Evolutionary conservation across 2,329 filamentous ascomycete species (phyloP).

Genomic region (Aspergillus phoenicis): DNA sequence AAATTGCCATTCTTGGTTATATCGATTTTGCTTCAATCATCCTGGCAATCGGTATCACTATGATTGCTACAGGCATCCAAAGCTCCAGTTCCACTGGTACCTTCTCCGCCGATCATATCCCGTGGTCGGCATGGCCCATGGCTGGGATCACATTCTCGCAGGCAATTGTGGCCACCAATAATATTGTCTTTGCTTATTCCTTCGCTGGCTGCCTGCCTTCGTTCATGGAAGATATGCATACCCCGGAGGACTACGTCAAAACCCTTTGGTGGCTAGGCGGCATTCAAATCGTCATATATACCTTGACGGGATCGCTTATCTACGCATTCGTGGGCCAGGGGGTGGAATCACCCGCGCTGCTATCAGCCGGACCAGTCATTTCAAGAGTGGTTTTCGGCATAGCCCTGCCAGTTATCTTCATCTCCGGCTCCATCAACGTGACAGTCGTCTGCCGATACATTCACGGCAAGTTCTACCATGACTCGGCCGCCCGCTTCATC

Average conservation of each 20-base stretch:
- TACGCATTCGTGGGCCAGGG: slow-evolving; percentile 32
- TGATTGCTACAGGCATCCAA: slow-evolving; percentile 35
- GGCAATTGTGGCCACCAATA: slow-evolving; percentile 30
- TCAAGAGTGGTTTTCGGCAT: slow-evolving; percentile 12
- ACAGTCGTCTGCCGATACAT: slow-evolving; percentile 25
- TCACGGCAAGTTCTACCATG: slow-evolving; percentile 21
- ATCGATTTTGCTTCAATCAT: slow-evolving; percentile 38
- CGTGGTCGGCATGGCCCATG: slow-evolving; percentile 23
- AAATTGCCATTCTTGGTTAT: slow-evolving; percentile 37
- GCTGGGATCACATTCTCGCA: slow-evolving; percentile 27
- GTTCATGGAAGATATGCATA: slow-evolving; percentile 19
- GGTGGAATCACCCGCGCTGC: slow-evolving; percentile 32
- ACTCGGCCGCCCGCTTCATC: slow-evolving; percentile 20
- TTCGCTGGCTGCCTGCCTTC: slow-evolving; percentile 31
- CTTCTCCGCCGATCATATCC: slow-evolving; percentile 10
- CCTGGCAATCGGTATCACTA: slow-evolving; percentile 34
- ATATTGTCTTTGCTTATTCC: slow-evolving; percentile 40
- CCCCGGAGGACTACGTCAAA: slow-evolving; percentile 12
- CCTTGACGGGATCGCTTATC: slow-evolving; percentile 20
- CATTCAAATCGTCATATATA: slow-evolving; percentile 15
- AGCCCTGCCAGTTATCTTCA: slow-evolving; percentile 18
- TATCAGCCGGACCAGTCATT: slow-evolving; percentile 23
- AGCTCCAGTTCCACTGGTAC: slow-evolving; percentile 20
- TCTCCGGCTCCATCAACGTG: slow-evolving; percentile 25
- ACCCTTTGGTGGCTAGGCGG: slow-evolving; percentile 13